A percentile compares a stretch with the other conserved stretches of the same genome.
Evolutionary conservation across 306 rosid genomes (phyloP).

Genomic region (Quercus suber): DNA sequence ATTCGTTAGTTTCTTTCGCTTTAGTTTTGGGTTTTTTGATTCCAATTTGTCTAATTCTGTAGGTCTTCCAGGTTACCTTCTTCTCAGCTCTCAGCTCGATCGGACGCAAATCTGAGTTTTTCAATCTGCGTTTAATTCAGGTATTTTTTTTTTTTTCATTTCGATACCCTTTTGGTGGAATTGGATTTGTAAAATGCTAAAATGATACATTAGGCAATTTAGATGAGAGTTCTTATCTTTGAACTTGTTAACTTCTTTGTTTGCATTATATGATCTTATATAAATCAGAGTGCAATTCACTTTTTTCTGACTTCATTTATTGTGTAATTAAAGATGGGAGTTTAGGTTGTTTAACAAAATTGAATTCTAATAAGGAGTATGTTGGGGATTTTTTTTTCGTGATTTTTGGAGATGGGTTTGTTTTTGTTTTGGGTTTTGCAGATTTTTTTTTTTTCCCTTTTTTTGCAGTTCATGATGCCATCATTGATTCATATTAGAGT

Average conservation of each 20-base stretch:
- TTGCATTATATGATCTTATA: background rate
- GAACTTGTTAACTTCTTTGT: conserved; percentile 8
- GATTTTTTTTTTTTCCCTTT: conserved; percentile 4
- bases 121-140: conserved; percentile 31
- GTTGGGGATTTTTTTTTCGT: conserved; percentile 20
- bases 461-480: conserved; percentile 7
- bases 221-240: conserved; percentile 7
- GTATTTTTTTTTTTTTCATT: conserved; percentile 22
- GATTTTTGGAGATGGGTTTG: conserved; percentile 4
- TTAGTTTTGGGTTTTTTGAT: background rate
- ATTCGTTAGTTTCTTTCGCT: background rate
- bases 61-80: conserved; percentile 36
- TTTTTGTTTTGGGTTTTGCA: conserved; percentile 1
- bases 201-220: conserved; percentile 16
- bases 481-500: conserved; percentile 25
- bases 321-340: conserved; percentile 3
- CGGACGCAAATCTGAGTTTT: conserved; percentile 25
- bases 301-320: conserved; percentile 9
- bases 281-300: background rate
- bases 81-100: conserved; percentile 32
- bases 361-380: conserved; percentile 14
- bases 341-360: conserved; percentile 30
- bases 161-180: conserved; percentile 1
- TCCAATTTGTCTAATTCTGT: background rate
- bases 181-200: background rate